Conservation (phyloP, 805 yeast genomes). For the Brettanomyces nanus region DNA sequence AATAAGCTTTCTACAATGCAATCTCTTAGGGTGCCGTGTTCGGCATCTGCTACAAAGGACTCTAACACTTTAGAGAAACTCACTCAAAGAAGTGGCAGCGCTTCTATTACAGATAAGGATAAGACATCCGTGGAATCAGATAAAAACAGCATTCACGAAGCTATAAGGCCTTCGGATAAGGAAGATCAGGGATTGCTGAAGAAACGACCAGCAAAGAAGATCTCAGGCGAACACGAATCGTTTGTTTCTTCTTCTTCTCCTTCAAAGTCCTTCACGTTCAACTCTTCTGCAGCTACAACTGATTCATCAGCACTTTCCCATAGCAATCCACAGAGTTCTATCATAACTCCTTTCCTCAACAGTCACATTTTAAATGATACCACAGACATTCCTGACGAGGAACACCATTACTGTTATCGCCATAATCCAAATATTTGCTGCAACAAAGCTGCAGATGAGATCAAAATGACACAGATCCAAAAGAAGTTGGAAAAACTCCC, state of each 20-base stretch:
- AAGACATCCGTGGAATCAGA: not conserved
- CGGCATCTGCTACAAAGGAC: not conserved
- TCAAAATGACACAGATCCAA: conserved; percentile 59
- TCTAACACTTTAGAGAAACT: not conserved
- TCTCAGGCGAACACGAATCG: no score
- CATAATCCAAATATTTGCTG: conserved; percentile 86
- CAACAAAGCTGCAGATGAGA: conserved; percentile 58
- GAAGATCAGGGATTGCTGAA: no score
- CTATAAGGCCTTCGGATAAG: no score
- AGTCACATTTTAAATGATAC: conserved; percentile 30
- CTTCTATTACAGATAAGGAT: not conserved
- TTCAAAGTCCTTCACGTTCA: not conserved
- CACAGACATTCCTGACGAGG: conserved; percentile 39
- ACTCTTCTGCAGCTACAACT: not conserved
- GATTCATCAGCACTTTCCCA: not conserved
- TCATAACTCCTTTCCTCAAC: conserved; percentile 28
- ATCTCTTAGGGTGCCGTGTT: not conserved
- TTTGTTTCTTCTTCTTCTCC: not conserved
- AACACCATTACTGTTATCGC: conserved; percentile 75
- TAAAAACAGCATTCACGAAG: no score
- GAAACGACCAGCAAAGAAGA: not conserved
- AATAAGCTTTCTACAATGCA: not conserved
- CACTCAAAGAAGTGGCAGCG: not conserved
- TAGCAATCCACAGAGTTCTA: conserved; percentile 8
- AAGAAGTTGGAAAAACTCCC: conserved; percentile 48